phyloP scores from a whole-genome alignment of 768 basidiomycete species.

The Termitomyces bulborhizus region DNA sequence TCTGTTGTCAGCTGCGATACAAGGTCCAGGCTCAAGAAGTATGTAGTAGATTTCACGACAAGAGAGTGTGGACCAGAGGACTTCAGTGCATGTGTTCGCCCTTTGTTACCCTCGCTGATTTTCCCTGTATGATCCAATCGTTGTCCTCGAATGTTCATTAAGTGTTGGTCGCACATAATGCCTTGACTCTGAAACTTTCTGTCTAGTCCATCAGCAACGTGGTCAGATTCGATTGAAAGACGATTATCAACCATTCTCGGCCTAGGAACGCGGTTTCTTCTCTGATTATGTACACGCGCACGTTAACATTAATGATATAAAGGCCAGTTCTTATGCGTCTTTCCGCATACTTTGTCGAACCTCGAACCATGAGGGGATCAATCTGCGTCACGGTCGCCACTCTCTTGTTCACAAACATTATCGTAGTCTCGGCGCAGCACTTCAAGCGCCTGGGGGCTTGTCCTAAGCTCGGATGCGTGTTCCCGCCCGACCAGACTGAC shows the following conservation, averaged over 20 bases:
- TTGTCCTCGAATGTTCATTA: too few species aligned
- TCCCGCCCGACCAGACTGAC: constrained; percentile 39
- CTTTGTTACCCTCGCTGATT: too few species aligned
- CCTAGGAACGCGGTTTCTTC: neutral
- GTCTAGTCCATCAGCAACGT: neutral
- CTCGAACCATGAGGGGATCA: neutral
- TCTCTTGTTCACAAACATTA: neutral
- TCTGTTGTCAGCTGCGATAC: neutral
- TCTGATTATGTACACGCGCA: neutral
- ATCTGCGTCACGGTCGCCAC: neutral
- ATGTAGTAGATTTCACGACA: neutral
- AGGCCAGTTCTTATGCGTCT: too few species aligned
- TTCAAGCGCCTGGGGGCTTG: constrained; percentile 36
- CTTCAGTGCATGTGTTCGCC: neutral
- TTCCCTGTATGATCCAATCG: too few species aligned
- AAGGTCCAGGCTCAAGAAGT: neutral
- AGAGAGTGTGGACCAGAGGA: neutral
- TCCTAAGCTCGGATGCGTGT: constrained; percentile 34
- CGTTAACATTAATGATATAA: neutral
- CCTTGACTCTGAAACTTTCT: neutral
- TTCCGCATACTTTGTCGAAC: neutral
- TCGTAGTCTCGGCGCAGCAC: constrained; percentile 24
- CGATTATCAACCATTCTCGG: neutral
- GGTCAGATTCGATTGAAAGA: neutral
- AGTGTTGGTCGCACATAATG: neutral